Conservation (phyloP, 2,329 filamentous ascomycete genomes). For the Volutella citrinella region DNA sequence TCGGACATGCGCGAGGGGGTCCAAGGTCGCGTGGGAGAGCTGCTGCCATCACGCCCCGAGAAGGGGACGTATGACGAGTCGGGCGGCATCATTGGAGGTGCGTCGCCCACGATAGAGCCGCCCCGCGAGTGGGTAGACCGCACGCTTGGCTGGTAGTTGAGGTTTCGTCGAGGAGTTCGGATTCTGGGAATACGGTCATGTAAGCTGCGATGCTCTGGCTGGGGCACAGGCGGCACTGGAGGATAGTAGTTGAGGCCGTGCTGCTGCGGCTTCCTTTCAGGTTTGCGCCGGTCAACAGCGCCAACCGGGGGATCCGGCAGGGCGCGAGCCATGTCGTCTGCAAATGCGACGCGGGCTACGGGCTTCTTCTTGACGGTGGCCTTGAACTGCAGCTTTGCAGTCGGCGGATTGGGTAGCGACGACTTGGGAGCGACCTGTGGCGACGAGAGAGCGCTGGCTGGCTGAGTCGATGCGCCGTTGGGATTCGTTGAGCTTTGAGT, state of each 20-base stretch:
- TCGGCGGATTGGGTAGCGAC: conserved; percentile 21
- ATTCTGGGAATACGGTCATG: conserved; percentile 39
- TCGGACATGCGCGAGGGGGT: conserved; percentile 54
- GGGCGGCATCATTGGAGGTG: conserved; percentile 58
- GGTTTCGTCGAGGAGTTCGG: conserved; percentile 37
- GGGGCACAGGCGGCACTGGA: conserved; percentile 14
- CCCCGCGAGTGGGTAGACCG: conserved; percentile 43
- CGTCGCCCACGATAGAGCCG: conserved; percentile 53
- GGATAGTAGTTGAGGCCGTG: conserved; percentile 16
- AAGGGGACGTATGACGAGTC: conserved; percentile 63
- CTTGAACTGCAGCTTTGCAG: conserved; percentile 51
- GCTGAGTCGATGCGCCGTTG: no score
- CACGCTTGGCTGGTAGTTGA: conserved; percentile 51
- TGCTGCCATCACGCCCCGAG: conserved; percentile 41
- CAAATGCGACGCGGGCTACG: conserved; percentile 26
- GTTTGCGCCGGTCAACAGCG: conserved; percentile 37
- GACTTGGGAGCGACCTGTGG: conserved; percentile 14
- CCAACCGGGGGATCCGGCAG: conserved; percentile 53
- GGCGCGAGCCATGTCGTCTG: conserved; percentile 33
- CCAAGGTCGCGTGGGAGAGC: conserved; percentile 59
- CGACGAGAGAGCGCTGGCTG: conserved; percentile 11
- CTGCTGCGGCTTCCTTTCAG: conserved; percentile 25
- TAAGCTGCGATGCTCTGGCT: conserved; percentile 35
- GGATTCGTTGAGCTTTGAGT: no score
- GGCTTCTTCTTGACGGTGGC: conserved; percentile 27